Evolutionary conservation across 169 alveolate genomes (phyloP), one percentile per base, ranked within the genome.

Genomic region (Perkinsus chesapeaki): DNA sequence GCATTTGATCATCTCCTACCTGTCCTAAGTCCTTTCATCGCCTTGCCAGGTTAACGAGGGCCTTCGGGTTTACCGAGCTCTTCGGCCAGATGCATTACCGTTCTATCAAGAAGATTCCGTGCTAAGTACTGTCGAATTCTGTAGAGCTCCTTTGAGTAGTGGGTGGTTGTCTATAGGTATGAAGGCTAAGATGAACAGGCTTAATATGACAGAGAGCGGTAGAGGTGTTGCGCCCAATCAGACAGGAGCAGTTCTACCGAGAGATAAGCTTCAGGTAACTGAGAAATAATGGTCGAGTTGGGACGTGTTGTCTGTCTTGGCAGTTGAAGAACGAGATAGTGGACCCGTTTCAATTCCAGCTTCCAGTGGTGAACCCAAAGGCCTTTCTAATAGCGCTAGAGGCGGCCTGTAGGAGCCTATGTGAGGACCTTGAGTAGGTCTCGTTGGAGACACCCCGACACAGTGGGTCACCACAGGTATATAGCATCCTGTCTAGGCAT

Each of bases 361-460:
- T 93, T 39, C 94, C 94, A 3, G 94, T 93, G 19, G 48, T 93
- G 37, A 93, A 60, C 93, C 93, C 94, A 34, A 39, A 91, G 39
- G 94, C 92, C 73, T 93, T 93, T 34, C 91, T 93, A 93, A 91
- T 93, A 12, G 94, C 94, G 0, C 92, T 93, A 36, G 27, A 48
- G 5, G 92, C 95, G 19, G 93, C 91, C 7, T 39, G 91, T 0
- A 34, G 43, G 38, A 39, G 73, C 39, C 48, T 91, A 10, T 92
- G 82, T 20, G 93, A 91, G 19, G 93, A 91, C 38, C 73, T 91
- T 38, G 93, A 91, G 73, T 39, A 31, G 39, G 73, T 73, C 90
- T 90, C 91, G 38, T 39, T 3, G 91, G n/a, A n/a, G n/a, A n/a
- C n/a, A n/a, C n/a, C n/a, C n/a, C n/a, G n/a, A n/a, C n/a, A n/a